A percentile compares a stretch with the other conserved stretches of the same genome.
These are phyloP conservation scores for Maudiozyma barnettii DNA, from an alignment of 805 yeast genomes.

Conservation along the genomic window DNA sequence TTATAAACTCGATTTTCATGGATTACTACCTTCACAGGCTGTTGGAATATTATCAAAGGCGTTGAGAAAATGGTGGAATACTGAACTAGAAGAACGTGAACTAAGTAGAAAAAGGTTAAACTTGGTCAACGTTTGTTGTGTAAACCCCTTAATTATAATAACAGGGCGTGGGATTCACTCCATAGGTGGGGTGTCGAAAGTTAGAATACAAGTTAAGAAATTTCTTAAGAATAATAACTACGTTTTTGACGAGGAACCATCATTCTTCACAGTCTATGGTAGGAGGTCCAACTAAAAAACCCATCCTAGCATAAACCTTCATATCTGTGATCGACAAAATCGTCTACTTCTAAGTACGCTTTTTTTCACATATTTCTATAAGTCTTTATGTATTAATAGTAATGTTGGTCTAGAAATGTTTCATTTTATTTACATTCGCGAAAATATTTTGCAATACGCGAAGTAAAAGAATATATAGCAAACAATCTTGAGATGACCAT, in stretches of 20 bases:
- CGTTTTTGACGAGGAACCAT: constrained; percentile 38
- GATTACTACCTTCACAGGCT: constrained; percentile 41
- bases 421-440: background rate
- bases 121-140: constrained; percentile 32
- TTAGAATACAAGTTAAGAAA: constrained; percentile 36
- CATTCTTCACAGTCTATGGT: constrained; percentile 39
- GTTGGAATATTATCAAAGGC: constrained; percentile 29
- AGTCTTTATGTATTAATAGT: background rate
- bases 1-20: constrained; percentile 47
- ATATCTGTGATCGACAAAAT: background rate
- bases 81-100: constrained; percentile 40
- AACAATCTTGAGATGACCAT: no score
- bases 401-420: background rate
- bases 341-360: background rate
- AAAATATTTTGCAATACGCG: background rate
- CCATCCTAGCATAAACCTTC: background rate
- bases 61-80: constrained; percentile 52
- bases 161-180: constrained; percentile 73
- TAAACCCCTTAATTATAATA: constrained; percentile 38
- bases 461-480: no score
- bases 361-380: background rate
- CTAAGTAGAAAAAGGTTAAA: constrained; percentile 30
- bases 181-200: constrained; percentile 42
- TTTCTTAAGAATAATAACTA: constrained; percentile 33
- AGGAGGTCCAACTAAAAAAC: constrained; percentile 13